phyloP scores from a whole-genome alignment of 768 basidiomycete species.

The Galerina marginata region DNA sequence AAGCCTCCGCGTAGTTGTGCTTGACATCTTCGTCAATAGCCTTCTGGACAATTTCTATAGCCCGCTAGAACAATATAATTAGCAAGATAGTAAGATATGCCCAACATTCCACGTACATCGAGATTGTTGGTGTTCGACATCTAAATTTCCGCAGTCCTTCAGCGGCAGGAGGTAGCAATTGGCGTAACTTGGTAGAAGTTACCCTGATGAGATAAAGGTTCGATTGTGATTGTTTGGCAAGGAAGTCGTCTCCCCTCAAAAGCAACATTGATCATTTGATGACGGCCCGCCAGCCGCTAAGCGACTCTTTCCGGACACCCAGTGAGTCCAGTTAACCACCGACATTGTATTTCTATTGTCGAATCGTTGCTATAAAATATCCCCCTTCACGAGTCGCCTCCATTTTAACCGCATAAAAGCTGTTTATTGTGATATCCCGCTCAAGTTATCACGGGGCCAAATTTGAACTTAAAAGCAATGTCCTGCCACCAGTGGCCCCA shows the following conservation, averaged over 20 bases:
- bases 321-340: neutral
- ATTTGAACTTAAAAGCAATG: neutral
- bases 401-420: neutral
- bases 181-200: neutral
- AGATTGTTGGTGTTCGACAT: conserved; percentile 53
- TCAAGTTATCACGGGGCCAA: neutral
- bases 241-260: neutral
- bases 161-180: conserved; percentile 2
- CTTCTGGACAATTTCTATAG: conserved; percentile 89
- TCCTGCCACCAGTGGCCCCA: neutral
- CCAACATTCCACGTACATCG: conserved; percentile 43
- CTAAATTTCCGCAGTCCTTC: conserved; percentile 13
- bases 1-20: conserved; percentile 92
- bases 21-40: conserved; percentile 94
- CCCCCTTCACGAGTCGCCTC: neutral
- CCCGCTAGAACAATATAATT: conserved; percentile 41
- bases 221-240: neutral
- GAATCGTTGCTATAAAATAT: neutral
- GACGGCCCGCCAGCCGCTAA: neutral
- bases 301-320: neutral
- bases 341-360: conserved; percentile 2
- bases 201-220: neutral
- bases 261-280: neutral
- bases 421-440: neutral
- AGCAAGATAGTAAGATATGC: neutral